A percentile compares a stretch with the other conserved stretches of the same genome.
These are phyloP conservation scores for Solanum commersonii DNA, from an alignment of 257 asterid genomes.

Conservation along the genomic window DNA sequence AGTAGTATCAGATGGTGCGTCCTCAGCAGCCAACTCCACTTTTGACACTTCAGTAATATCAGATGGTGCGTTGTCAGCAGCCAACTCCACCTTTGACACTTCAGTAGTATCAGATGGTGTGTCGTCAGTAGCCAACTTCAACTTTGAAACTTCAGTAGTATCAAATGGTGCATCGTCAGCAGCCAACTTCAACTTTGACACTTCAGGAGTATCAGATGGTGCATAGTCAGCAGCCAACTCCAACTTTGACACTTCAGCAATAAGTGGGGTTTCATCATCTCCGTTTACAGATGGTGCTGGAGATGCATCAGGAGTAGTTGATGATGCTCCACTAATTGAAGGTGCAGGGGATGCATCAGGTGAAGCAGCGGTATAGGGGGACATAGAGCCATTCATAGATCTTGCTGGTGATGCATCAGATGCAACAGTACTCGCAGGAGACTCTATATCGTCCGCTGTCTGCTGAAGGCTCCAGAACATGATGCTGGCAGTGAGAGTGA, in stretches of 20 bases:
- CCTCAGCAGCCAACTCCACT: constrained; percentile 10
- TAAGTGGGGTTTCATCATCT: constrained; percentile 38
- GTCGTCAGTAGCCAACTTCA: not conserved
- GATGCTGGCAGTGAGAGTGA: constrained; percentile 83
- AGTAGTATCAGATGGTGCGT: constrained; percentile 9
- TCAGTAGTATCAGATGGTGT: not conserved
- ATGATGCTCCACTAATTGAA: constrained; percentile 20
- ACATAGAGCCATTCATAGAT: constrained; percentile 29
- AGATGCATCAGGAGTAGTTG: constrained; percentile 21
- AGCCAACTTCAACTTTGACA: constrained; percentile 1
- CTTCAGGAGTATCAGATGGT: not conserved
- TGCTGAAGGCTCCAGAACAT: constrained; percentile 98
- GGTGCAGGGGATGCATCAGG: constrained; percentile 29
- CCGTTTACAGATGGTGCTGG: constrained; percentile 42
- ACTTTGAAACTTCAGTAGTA: no score
- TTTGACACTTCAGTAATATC: constrained; percentile 26
- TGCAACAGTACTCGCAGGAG: constrained; percentile 33
- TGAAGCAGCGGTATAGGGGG: constrained; percentile 25
- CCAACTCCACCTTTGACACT: not conserved
- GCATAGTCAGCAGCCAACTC: constrained; percentile 32
- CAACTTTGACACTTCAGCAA: constrained; percentile 41
- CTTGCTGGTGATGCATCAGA: constrained; percentile 29
- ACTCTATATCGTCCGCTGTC: constrained; percentile 54
- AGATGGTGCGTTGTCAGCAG: not conserved
- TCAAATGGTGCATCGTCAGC: constrained; percentile 23